Evolutionary conservation across 106 monocot species (phyloP).

Genomic region (Chionographis japonica): DNA sequence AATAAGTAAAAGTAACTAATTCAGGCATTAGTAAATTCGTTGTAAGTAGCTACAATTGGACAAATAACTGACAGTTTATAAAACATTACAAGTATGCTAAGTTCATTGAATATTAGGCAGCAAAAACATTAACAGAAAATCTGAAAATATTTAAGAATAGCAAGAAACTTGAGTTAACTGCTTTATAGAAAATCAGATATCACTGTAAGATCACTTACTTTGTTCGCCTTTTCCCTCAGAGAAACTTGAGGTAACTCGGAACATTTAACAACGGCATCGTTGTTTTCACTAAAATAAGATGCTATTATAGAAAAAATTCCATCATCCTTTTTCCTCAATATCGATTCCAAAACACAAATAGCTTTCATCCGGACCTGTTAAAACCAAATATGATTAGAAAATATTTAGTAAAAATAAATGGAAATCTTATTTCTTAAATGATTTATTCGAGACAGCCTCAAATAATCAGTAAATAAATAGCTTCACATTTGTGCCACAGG

Average conservation of each 20-base stretch:
- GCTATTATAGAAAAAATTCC: constrained; percentile 52
- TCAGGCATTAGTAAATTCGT: too few relatives aligned
- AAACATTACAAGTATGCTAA: too few relatives aligned
- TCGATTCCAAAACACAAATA: constrained; percentile 84
- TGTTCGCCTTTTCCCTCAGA: constrained; percentile 79
- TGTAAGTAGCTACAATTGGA: too few relatives aligned
- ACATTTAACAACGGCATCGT: constrained; percentile 63
- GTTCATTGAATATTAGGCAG: too few relatives aligned
- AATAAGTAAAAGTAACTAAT: too few relatives aligned
- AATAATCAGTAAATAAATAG: background rate
- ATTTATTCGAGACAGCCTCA: background rate
- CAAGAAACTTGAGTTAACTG: background rate
- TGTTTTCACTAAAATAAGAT: constrained; percentile 92
- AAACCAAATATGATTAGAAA: constrained; percentile 12
- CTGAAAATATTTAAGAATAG: background rate
- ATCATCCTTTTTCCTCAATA: constrained; percentile 76
- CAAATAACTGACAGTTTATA: too few relatives aligned
- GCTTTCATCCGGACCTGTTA: constrained; percentile 97
- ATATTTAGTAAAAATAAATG: background rate
- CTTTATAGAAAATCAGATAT: background rate
- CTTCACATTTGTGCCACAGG: too few relatives aligned
- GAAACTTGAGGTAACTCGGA: constrained; percentile 83
- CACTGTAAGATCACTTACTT: constrained; percentile 35
- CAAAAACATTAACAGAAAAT: background rate
- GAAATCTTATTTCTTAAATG: background rate